Evolutionary conservation across 371 early-diverging fungal genomes (phyloP).

Genomic region (Catenaria anguillulae): DNA sequence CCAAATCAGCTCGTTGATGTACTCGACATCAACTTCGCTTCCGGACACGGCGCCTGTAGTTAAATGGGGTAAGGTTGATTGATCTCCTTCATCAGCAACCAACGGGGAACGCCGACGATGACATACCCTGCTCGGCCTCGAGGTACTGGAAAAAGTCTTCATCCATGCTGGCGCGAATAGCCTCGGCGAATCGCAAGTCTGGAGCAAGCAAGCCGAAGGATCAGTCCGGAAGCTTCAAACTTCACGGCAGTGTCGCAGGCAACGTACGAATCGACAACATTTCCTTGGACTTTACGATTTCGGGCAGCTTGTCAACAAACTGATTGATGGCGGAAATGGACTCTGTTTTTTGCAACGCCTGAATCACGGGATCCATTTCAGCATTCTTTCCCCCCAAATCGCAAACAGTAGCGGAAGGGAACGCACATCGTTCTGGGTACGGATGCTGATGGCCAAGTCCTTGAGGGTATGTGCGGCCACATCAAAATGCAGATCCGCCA

Average conservation of each 20-base stretch:
- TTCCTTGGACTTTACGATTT: conserved; percentile 68
- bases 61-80: no score
- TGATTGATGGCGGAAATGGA: conserved; percentile 76
- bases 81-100: no score
- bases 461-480: conserved; percentile 67
- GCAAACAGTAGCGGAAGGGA: no score
- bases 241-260: no score
- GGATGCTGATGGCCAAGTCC: conserved; percentile 63
- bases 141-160: conserved; percentile 50
- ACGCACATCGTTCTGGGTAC: conserved; percentile 61
- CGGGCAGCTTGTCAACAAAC: conserved; percentile 63
- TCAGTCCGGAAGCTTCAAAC: no score
- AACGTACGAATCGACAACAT: conserved; percentile 53
- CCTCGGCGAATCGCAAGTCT: conserved; percentile 74
- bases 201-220: no score
- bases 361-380: no score
- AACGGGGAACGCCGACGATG: no score
- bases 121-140: background rate
- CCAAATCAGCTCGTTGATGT: background rate
- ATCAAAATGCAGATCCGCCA: conserved; percentile 78
- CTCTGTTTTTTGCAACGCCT: conserved; percentile 51
- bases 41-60: background rate
- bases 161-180: conserved; percentile 58
- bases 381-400: no score
- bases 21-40: background rate